Conservation (phyloP, 768 basidiomycete species). For the Pleurotus platypus region DNA sequence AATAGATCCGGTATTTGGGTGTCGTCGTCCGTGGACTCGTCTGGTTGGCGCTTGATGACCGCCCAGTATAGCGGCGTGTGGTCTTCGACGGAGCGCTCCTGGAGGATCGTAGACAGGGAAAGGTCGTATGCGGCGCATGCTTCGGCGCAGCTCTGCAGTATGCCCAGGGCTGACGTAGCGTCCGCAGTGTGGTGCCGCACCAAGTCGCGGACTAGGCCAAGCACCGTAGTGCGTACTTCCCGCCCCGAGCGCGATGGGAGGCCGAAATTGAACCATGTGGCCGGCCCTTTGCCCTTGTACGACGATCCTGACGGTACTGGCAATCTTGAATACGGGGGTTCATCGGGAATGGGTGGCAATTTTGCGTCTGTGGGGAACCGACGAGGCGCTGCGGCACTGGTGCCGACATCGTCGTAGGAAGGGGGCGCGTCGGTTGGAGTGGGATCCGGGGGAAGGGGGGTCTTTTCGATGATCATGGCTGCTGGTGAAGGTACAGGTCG, state of each 20-base stretch:
- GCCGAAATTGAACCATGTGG: constrained; percentile 32
- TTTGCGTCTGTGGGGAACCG: background rate
- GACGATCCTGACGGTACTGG: background rate
- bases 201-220: constrained; percentile 53
- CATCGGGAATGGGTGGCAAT: background rate
- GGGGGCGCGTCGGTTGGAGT: constrained; percentile 37
- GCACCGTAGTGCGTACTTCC: constrained; percentile 51
- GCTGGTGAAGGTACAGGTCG: background rate
- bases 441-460: constrained; percentile 32
- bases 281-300: constrained; percentile 10
- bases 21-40: constrained; percentile 23
- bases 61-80: constrained; percentile 75
- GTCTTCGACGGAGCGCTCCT: constrained; percentile 59
- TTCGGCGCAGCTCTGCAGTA: constrained; percentile 61
- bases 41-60: constrained; percentile 53
- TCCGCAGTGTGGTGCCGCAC: constrained; percentile 34
- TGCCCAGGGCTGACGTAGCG: constrained; percentile 28
- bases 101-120: constrained; percentile 51
- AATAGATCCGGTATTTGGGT: constrained; percentile 37
- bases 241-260: constrained; percentile 30
- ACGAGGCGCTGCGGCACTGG: background rate
- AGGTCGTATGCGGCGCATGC: constrained; percentile 50
- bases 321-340: background rate
- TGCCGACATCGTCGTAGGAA: constrained; percentile 29
- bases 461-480: constrained; percentile 27